Percentiles rank a stretch among this genome's conserved stretches.
phyloP scores from a whole-genome alignment of 2,329 filamentous ascomycete genomes.

The Fusarium sp. region DNA sequence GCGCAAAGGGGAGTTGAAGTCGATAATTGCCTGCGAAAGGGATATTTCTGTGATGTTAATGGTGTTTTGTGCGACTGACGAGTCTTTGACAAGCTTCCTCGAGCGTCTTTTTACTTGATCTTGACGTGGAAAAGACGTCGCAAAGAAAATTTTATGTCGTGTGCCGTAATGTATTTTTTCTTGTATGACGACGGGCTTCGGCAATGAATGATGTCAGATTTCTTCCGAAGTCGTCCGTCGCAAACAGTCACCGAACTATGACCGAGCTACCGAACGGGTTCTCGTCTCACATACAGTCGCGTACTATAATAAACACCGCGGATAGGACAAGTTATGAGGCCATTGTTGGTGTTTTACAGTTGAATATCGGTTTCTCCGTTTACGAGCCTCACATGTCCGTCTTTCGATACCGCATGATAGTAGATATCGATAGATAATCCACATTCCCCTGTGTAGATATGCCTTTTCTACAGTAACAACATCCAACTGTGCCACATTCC shows the following conservation, averaged over 20 bases:
- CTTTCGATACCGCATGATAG: constrained; percentile 8
- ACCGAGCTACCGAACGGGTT: constrained; percentile 36
- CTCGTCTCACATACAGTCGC: background rate
- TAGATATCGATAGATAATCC: background rate
- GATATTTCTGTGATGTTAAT: background rate
- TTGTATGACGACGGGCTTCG: constrained; percentile 24
- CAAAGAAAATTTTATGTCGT: constrained; percentile 8
- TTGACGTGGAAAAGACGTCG: constrained; percentile 9
- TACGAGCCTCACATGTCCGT: background rate
- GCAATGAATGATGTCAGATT: constrained; percentile 42
- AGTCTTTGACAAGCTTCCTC: background rate
- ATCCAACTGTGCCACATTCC: constrained; percentile 24
- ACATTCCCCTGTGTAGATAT: background rate
- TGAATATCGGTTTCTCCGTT: constrained; percentile 6
- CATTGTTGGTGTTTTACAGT: constrained; percentile 10
- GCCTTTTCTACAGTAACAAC: background rate
- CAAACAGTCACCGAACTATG: constrained; percentile 47
- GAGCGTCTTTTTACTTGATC: constrained; percentile 2
- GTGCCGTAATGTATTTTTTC: constrained; percentile 21
- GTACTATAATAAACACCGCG: constrained; percentile 4
- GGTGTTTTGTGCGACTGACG: constrained; percentile 12
- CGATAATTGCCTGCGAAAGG: background rate
- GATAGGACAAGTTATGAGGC: background rate
- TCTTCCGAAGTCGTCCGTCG: constrained; percentile 39
- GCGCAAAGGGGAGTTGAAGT: constrained; percentile 8